phyloP scores from a whole-genome alignment of 352 stramenopile species.

The Pythium phragmiticola region DNA sequence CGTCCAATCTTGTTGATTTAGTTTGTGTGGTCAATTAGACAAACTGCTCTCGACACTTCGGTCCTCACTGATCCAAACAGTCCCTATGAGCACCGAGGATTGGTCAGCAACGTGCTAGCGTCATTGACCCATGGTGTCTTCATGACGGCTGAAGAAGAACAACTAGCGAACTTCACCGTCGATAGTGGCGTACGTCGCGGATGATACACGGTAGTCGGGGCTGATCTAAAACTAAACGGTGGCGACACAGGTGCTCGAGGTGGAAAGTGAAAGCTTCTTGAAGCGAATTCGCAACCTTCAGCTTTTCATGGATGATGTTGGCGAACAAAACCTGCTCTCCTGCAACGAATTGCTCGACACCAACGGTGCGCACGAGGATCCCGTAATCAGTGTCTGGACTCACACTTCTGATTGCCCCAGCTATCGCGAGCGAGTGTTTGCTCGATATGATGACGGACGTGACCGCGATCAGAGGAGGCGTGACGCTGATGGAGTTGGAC shows the following conservation, averaged over 20 bases:
- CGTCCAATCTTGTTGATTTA: background rate
- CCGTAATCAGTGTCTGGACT: background rate
- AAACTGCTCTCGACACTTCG: background rate
- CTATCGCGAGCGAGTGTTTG: conserved; percentile 15
- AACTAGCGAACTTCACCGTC: conserved; percentile 2
- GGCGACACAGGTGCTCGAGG: background rate
- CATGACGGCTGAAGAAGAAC: conserved; percentile 12
- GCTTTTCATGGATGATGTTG: conserved; percentile 18
- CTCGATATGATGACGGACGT: conserved; percentile 14
- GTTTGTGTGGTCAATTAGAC: background rate
- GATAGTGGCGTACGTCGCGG: background rate
- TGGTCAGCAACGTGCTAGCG: background rate
- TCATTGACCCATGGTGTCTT: background rate
- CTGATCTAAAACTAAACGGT: background rate
- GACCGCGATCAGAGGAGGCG: conserved; percentile 11
- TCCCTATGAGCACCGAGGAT: background rate
- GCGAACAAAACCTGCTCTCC: background rate
- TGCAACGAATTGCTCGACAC: conserved; percentile 1
- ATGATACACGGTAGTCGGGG: background rate
- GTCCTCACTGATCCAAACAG: background rate
- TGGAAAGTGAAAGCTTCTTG: conserved; percentile 13
- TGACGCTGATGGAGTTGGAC: conserved; percentile 8
- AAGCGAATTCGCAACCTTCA: conserved; percentile 12
- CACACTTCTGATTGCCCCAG: conserved; percentile 1
- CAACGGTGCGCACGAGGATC: background rate